These are phyloP conservation scores for Sergeia podlipaevii DNA, from an alignment of 208 protist genomes.

Conservation along the genomic window DNA sequence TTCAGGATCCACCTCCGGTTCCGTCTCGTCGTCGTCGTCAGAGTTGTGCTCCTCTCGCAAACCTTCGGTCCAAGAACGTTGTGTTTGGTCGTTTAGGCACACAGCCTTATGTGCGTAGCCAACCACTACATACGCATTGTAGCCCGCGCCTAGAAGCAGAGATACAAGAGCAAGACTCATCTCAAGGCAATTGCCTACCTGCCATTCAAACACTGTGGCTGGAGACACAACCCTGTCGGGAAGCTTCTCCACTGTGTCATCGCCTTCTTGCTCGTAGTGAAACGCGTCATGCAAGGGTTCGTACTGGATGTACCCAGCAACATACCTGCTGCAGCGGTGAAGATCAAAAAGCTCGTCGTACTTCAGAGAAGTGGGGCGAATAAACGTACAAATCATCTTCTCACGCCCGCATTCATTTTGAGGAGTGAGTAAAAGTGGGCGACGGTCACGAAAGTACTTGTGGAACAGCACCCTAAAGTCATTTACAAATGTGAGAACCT, in stretches of 20 bases:
- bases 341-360: conserved; percentile 83
- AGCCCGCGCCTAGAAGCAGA: conserved; percentile 84
- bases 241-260: conserved; percentile 40
- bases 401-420: conserved; percentile 68
- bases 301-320: conserved; percentile 85
- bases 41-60: conserved; percentile 59
- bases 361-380: conserved; percentile 74
- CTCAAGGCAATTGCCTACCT: conserved; percentile 88
- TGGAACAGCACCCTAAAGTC: conserved; percentile 67
- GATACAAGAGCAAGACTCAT: conserved; percentile 76
- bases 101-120: conserved; percentile 75
- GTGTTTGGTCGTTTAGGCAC: conserved; percentile 74
- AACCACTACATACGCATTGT: conserved; percentile 89
- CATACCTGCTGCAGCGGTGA: conserved; percentile 51
- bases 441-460: conserved; percentile 75
- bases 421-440: conserved; percentile 65
- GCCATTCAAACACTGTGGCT: conserved; percentile 81
- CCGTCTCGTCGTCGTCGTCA: conserved; percentile 50
- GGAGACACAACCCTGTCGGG: conserved; percentile 81
- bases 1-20: conserved; percentile 27
- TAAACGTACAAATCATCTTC: conserved; percentile 92
- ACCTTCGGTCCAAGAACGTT: conserved; percentile 33
- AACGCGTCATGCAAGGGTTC: conserved; percentile 59
- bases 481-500: conserved; percentile 45
- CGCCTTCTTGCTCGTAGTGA: conserved; percentile 25